Evolutionary conservation across 306 rosid species (phyloP).

Genomic region (Alnus rubra): DNA sequence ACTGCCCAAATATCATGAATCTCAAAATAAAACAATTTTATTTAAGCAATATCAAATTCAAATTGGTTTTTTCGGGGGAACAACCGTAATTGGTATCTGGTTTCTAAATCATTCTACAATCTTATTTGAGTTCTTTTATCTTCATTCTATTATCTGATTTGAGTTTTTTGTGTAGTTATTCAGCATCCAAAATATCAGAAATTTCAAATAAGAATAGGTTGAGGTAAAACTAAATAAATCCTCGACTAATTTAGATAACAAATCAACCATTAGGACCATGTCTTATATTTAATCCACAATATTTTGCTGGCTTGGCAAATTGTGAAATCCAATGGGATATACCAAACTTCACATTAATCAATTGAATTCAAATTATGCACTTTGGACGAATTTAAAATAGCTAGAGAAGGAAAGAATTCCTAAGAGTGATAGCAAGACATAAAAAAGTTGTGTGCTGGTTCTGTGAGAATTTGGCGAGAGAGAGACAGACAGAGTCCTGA

Average conservation of each 20-base stretch:
- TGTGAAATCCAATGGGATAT: neutral
- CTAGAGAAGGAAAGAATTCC: neutral
- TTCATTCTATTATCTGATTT: neutral
- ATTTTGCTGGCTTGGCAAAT: neutral
- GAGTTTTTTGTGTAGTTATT: conserved; percentile 9
- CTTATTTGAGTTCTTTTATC: neutral
- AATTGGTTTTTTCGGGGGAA: no score
- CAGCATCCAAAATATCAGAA: no score
- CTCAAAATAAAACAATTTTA: no score
- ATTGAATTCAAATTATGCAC: neutral
- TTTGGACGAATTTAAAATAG: neutral
- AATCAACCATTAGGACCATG: neutral
- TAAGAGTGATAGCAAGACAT: neutral
- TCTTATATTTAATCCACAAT: neutral
- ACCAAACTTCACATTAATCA: neutral
- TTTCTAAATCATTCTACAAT: neutral
- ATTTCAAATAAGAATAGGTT: no score
- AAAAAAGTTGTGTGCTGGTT: neutral
- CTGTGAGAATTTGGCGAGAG: neutral
- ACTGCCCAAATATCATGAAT: no score
- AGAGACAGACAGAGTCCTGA: neutral
- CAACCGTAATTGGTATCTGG: neutral
- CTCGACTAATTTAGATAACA: neutral
- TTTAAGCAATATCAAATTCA: no score
- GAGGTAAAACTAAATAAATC: no score